Base-by-base conservation (phyloP, 208 protist genomes). In the Trypanosoma avium region DNA sequence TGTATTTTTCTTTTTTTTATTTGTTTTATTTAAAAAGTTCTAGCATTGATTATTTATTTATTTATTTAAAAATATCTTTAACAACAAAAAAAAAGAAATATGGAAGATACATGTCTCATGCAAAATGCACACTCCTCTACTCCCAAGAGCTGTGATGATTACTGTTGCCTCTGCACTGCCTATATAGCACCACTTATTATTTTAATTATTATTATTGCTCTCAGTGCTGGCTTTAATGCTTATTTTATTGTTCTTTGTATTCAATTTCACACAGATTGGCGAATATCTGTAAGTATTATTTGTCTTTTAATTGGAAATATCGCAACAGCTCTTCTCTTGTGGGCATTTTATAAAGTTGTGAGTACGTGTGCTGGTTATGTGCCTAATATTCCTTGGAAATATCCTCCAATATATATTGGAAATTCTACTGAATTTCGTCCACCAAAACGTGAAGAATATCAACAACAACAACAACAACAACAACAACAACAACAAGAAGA, bases 351-450 rank as follows among this genome's bases (percentile, higher is more conserved):
- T 36, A 6, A 22, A 19, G 59, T 82, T 46, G 57, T 90, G 40
- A 82, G 79, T 50, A 82, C 75, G 27, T 9, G 66, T 17, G 83
- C 83, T 0, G 86, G 86, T 13, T 90, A 81, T 42, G 86, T 93
- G 29, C 69, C 76, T 0, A 59, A 17, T 0, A 62, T 73, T 0
- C 52, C 70, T 32, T 93, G 86, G 84, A 19, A 47, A 68, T 57
- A 84, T 52, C 70, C 67, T 3, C 84, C 84, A 5, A 15, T 4
- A 9, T 90, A 81, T 48, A 45, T 56, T 8, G 46, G 48, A 1
- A 21, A 29, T 5, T 13, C 12, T 19, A 10, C 0, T 0, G 43
- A 47, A 7, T 59, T 49, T 40, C 8, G 8, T 15, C 48, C 65
- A 3, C 17, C 42, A 24, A 84, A 82, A 17, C 46, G 27, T 17